Evolutionary conservation across 306 rosid genomes (phyloP).

Genomic region (Quercus parvula): DNA sequence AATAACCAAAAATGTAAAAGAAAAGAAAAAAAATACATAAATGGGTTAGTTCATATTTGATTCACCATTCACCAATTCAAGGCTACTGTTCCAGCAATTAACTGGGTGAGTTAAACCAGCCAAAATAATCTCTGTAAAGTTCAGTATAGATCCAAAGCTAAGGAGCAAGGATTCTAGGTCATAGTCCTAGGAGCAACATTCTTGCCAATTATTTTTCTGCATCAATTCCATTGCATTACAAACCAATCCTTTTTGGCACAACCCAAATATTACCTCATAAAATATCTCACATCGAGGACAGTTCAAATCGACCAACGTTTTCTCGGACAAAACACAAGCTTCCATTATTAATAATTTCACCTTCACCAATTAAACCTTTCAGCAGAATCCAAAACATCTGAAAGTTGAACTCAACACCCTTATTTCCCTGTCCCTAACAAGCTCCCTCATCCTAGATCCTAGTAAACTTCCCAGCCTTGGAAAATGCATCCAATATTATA

Average conservation of each 20-base stretch:
- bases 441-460: constrained; percentile 30
- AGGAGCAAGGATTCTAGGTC: constrained; percentile 59
- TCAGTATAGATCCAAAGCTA: constrained; percentile 25
- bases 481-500: constrained; percentile 49
- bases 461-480: constrained; percentile 33
- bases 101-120: constrained; percentile 20
- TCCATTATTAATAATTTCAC: constrained; percentile 35
- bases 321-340: constrained; percentile 53
- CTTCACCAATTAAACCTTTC: constrained; percentile 51
- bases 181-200: constrained; percentile 42
- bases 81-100: background rate
- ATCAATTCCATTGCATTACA: constrained; percentile 46
- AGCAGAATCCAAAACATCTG: constrained; percentile 57
- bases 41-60: no score
- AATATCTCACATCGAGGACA: constrained; percentile 43
- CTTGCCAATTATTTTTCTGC: constrained; percentile 39
- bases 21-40: background rate
- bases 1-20: background rate
- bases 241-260: constrained; percentile 56
- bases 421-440: constrained; percentile 52
- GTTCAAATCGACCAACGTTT: constrained; percentile 51
- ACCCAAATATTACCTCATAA: constrained; percentile 45
- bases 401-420: constrained; percentile 53
- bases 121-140: constrained; percentile 36
- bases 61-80: background rate